These are phyloP conservation scores for Phytophthora vignae DNA, from an alignment of 352 stramenopile species.

Conservation along the genomic window DNA sequence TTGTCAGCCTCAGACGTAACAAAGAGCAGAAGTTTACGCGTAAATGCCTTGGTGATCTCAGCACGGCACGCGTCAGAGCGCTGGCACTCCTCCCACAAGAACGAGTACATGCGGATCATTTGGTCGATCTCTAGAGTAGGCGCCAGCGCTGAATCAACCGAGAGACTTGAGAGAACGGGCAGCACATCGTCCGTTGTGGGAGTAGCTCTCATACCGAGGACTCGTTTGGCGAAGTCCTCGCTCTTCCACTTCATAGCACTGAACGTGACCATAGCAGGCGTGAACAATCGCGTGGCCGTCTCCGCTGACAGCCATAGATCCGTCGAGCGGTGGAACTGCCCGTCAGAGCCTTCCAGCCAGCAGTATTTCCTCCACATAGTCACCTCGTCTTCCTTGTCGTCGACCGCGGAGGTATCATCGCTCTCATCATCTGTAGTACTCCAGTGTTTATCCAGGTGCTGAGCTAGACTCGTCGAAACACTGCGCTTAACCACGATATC, in stretches of 20 bases:
- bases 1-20: not conserved
- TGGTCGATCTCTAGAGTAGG: conserved; percentile 29
- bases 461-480: conserved; percentile 58
- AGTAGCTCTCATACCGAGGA: conserved; percentile 56
- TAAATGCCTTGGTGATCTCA: conserved; percentile 40
- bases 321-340: conserved; percentile 37
- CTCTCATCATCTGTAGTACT: not conserved
- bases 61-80: conserved; percentile 21
- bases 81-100: conserved; percentile 53
- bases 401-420: conserved; percentile 11
- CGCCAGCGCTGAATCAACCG: conserved; percentile 24
- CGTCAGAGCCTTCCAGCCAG: conserved; percentile 57
- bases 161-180: conserved; percentile 41
- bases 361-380: conserved; percentile 36
- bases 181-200: conserved; percentile 55
- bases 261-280: conserved; percentile 58
- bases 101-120: conserved; percentile 48
- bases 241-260: conserved; percentile 46
- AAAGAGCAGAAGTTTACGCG: conserved; percentile 39
- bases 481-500: conserved; percentile 38
- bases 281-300: conserved; percentile 47
- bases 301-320: conserved; percentile 60
- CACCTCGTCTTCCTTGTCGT: conserved; percentile 15
- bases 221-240: conserved; percentile 38
- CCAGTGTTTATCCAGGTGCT: conserved; percentile 59